Conservation (phyloP, 352 stramenopile genomes). For the Blastocystis sp. region DNA sequence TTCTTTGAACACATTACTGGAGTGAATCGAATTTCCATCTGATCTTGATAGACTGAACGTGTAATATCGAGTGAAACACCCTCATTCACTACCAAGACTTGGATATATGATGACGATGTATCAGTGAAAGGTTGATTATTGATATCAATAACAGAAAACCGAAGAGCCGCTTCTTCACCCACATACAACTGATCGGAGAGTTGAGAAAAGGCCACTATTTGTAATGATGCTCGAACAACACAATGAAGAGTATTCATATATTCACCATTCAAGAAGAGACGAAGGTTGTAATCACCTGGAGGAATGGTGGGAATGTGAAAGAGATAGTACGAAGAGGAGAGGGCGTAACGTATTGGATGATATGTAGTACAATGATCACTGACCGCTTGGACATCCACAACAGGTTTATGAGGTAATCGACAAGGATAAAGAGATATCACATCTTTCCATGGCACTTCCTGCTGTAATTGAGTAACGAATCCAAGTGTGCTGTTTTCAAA, state of each 20-base stretch:
- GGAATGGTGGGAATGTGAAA: neutral
- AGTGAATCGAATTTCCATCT: neutral
- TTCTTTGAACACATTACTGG: neutral
- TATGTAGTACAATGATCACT: no score
- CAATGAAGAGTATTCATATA: neutral
- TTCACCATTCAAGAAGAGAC: neutral
- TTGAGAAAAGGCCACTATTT: neutral
- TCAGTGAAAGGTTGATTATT: no score
- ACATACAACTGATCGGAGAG: neutral
- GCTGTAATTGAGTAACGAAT: no score
- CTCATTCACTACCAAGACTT: slow-evolving; percentile 6
- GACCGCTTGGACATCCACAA: no score
- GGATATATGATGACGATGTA: neutral
- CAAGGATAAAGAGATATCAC: no score
- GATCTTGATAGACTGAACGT: neutral
- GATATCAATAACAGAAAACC: neutral
- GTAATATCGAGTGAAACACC: neutral
- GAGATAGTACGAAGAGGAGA: neutral
- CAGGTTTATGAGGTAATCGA: no score
- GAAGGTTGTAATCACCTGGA: neutral
- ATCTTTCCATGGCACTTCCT: no score
- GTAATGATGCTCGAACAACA: neutral
- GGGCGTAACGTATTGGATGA: neutral
- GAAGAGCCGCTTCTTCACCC: neutral
- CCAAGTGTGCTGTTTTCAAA: neutral